These are phyloP conservation scores for Alopecurus myosuroides DNA, from an alignment of 176 grass and related monocot genomes.

Conservation along the genomic window DNA sequence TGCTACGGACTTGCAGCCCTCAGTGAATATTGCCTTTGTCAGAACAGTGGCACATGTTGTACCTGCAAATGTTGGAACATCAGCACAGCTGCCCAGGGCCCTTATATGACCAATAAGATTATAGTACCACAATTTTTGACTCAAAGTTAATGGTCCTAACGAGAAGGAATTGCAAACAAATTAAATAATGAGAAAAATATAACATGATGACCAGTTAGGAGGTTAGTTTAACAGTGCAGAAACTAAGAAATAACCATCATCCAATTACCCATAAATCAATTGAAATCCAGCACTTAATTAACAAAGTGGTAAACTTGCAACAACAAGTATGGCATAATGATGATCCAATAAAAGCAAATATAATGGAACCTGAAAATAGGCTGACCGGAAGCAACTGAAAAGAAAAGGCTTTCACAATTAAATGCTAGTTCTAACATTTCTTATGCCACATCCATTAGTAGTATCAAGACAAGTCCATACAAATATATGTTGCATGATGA, in stretches of 20 bases:
- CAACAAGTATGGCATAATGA: neutral
- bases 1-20: slow-evolving; percentile 81
- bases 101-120: neutral
- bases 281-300: neutral
- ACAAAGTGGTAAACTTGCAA: neutral
- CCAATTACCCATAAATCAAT: neutral
- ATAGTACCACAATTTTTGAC: neutral
- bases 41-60: slow-evolving; percentile 86
- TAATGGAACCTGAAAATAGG: neutral
- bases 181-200: neutral
- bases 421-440: neutral
- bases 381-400: neutral
- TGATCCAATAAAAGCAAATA: neutral
- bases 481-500: neutral
- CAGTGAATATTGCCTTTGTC: slow-evolving; percentile 85
- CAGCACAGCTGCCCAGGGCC: neutral
- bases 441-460: neutral
- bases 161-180: neutral
- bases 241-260: neutral
- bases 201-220: slow-evolving; percentile 7
- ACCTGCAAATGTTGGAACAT: slow-evolving; percentile 39
- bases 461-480: neutral
- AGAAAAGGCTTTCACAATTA: slow-evolving; percentile 5
- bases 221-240: neutral
- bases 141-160: neutral